These are phyloP conservation scores for Aureobasidium sp. DNA, from an alignment of 2,329 filamentous ascomycete genomes.

Conservation along the genomic window DNA sequence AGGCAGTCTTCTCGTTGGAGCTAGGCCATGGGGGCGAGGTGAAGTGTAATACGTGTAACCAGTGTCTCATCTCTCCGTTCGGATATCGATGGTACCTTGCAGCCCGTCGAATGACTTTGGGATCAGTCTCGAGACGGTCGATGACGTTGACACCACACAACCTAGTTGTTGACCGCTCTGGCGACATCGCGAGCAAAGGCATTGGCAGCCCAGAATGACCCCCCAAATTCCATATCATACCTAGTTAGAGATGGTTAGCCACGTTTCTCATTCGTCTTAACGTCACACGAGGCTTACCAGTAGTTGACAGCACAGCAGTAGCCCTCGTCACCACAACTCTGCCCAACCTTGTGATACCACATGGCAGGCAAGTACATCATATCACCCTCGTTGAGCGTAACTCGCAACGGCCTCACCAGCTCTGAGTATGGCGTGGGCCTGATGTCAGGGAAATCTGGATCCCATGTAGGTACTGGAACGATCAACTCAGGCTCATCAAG, in stretches of 20 bases:
- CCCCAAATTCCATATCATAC: slow-evolving; percentile 74
- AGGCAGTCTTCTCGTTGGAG: no score
- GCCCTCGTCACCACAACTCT: slow-evolving; percentile 58
- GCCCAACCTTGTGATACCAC: slow-evolving; percentile 80
- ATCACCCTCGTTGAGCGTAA: slow-evolving; percentile 63
- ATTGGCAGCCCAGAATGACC: slow-evolving; percentile 55
- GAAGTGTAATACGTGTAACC: no score
- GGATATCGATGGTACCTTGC: no score
- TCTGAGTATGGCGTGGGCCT: slow-evolving; percentile 51
- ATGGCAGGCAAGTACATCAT: slow-evolving; percentile 76
- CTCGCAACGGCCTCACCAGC: slow-evolving; percentile 52
- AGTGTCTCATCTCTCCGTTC: no score
- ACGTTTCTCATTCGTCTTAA: background rate
- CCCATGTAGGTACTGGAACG: slow-evolving; percentile 66
- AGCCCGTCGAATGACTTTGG: no score
- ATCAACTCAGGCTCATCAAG: slow-evolving; percentile 30
- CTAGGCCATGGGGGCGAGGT: no score
- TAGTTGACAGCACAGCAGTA: slow-evolving; percentile 76
- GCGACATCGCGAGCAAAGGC: slow-evolving; percentile 37
- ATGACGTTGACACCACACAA: no score
- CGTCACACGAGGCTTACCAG: slow-evolving; percentile 44
- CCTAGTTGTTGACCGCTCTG: background rate
- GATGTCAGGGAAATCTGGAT: slow-evolving; percentile 52
- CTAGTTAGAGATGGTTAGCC: slow-evolving; percentile 28
- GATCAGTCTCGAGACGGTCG: no score